Base-by-base conservation (phyloP, 345 rosid species). In the Atalantia buxifolia region DNA sequence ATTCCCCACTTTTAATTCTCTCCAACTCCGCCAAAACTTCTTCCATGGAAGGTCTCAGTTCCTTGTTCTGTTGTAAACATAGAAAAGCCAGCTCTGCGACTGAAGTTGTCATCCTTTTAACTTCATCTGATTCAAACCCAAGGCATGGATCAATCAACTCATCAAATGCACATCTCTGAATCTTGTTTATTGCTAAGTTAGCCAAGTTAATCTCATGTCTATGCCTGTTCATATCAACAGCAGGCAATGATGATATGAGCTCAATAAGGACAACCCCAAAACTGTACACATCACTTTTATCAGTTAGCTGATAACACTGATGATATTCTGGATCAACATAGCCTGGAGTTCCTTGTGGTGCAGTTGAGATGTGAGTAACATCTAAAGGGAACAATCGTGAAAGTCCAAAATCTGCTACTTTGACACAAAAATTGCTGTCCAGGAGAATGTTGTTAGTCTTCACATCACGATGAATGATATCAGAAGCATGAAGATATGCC, bases 321-420 rank as follows among this genome's bases (percentile, higher is more conserved):
- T 90, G 83, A 76, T 92, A 92, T 24, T 92, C 94, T 0, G 94
- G 96, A 40, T 92, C 94, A 42, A 90, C 87, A 48, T 87, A 89
- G 55, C 93, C 96, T 0, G 93, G 91, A 63, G 92, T 90, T 19
- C 95, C 95, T 64, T 92, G 92, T 76, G 96, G 96, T 80, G 89
- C 89, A 1, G 94, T 89, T 42, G 94, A 92, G 24, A 92, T 73
- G 59, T 92, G 94, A 28, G 91, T 92, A 48, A 87, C 92, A 77
- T 90, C 83, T 9, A 10, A 69, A 1, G 90, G 92, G 70, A 77
- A 83, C 84, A 90, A 59, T 75, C 91, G 79, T 0, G 96, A 90
- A 27, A 92, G 85, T 5, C 94, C 94, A 7, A 92, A 92, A 84
- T 92, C 96, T 0, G 90, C 92, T 18, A 92, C 89, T 78, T 92